Base-by-base conservation (phyloP, 2,329 filamentous ascomycete species). In the Dothideomycetes sp. region DNA sequence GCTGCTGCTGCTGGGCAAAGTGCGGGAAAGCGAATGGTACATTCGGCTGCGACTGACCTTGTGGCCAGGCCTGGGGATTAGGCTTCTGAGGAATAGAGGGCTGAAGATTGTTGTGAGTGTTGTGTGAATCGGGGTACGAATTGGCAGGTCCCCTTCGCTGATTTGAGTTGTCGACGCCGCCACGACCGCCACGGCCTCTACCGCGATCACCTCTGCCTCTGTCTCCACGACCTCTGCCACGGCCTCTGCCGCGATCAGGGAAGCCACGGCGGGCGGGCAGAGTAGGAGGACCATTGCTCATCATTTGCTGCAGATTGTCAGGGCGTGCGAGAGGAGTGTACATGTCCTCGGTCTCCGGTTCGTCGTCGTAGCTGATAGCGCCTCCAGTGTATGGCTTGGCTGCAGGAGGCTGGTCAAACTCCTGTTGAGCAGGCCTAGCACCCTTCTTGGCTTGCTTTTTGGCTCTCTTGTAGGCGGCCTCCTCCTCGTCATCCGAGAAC, bases 401-500 rank as follows among this genome's bases (percentile, higher is more conserved):
- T 41, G 16, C 30, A 17, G 27, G 30, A 3, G 28, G 19, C 17
- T 31, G 38, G 24, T 32, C 39, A 25, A 33, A 28, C 12, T 43
- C 23, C 32, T 45, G 41, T 13, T 33, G 22, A 10, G 39, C 45
- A 30, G 34, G 24, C 29, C 47, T 51, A 45, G 55, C 39, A 13
- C 46, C 49, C 44, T 51, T 53, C 48, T 56, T 61, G 20, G 52
- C 53, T n/a, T 50, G 35, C 45, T 61, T 61, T 45, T 53, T 56
- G 41, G 51, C 46, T 29, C 54, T 44, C 49, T 61, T 61, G 51
- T 51, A 59, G 34, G 57, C 56, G 10, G 82, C 82, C 62, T 98
- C 91, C 51, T 84, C 83, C 63, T 98, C 91, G 53, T 98, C 91
- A 51, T 98, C 91, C 0, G 89, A 95, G 59, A 96, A 96, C 57